Evolutionary conservation across 2,329 filamentous ascomycete species (phyloP), one percentile per base, ranked within the genome.

Genomic region (Aspergillus ochraceus): DNA sequence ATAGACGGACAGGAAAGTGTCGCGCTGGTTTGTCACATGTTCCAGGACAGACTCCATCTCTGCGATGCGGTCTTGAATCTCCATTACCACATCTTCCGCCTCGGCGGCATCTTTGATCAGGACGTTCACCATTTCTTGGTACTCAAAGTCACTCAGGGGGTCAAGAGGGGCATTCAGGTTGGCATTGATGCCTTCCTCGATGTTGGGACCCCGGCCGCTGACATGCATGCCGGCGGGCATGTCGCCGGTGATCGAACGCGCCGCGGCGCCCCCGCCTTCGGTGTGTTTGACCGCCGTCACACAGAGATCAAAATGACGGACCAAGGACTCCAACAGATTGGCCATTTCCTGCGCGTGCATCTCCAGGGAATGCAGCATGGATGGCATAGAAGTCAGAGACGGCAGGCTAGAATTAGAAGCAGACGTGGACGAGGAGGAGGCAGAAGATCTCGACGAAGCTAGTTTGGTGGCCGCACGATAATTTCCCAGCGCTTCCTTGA

Each of bases 221-320:
- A 70, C 70, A 76, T 83, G 62, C 70, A 84, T 68, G 73, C 82
- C 70, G 74, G 84, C 75, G 45, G 80, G 79, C 30, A 84, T 84
- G 65, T 90, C 88, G 49, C 88, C 88, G 0, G 87, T 76, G 47
- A 81, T 89, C 64, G 86, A 89, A 54, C 85, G 84, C 11, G 88
- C 85, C 6, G 88, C 89, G 50, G 87, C 89, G 12, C 87, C 87
- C 5, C 88, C 90, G 30, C 90, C 90, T 77, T 97, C 92, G 3
- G 93, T 97, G 54, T 94, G 92, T 60, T 92, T 90, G 49, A 97
- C 89, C 0, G 94, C 94, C 1, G 89, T 94, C 14, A 96, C 91
- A 74, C 94, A 97, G 64, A 96, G 86, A 74, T 98, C 94, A 72
- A 97, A 97, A 76, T 98, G 94, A 26, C 85, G 86, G 8, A 92